Base-by-base conservation (phyloP, 768 basidiomycete genomes). In the Sporobolomyces phaffii region DNA sequence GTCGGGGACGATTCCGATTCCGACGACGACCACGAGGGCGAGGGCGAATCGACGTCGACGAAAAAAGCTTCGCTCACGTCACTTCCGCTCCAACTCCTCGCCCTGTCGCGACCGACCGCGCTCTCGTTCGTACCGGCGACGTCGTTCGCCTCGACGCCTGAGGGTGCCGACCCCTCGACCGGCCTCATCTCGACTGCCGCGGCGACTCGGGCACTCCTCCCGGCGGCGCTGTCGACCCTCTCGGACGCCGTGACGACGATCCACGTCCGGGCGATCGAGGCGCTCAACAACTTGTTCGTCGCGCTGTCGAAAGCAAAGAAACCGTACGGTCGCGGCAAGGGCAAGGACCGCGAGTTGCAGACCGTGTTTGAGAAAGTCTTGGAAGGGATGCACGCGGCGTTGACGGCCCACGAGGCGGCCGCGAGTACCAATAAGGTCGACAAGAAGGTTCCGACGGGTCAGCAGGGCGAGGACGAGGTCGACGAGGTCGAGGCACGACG, bases 241-340 rank as follows among this genome's bases (percentile, higher is more conserved):
- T 24, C 62, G 24, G 70, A 67, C 5, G 44, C 62, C 72, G 8
- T 78, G 75, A 24, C 79, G 13, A 78, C 79, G 1, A 76, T 80
- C 18, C 78, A 79, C 64, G 75, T 79, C 2, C 75, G 80, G 28
- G 76, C 79, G 6, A 68, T 80, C 62, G 80, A 81, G 69, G 77
- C 79, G 28, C 76, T 81, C 58, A 81, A 81, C 75, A 81, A 81
- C 73, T 77, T 80, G 3, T 74, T 79, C n/a, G 72, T 81, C 47
- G 79, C 79, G 0, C 72, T 78, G 15, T 56, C 77, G 6, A 58
- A 64, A 2, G 64, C 75, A 5, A 64, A 73, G 31, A 49, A 69
- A 11, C 43, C 41, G 3, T 57, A 43, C 29, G 56, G 56, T 8
- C 24, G 54, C 26, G 40, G 44, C 18, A 53, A 62, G 29, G 43